phyloP scores from a whole-genome alignment of 2,329 filamentous ascomycete species.

The Trichophyton verrucosum region DNA sequence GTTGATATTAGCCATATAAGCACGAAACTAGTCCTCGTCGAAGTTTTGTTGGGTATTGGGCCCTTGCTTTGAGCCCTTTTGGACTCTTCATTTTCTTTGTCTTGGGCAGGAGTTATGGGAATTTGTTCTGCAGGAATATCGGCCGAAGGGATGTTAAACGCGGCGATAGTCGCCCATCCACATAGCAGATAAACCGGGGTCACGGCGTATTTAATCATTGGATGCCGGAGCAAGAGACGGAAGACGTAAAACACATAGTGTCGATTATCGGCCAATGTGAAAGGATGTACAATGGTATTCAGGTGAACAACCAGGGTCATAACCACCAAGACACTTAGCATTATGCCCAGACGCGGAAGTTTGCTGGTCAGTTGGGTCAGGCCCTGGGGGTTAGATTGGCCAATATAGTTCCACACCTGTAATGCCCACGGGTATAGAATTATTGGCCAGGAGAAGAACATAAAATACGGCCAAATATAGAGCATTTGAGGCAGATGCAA shows the following conservation, averaged over 20 bases:
- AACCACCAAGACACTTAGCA: slow-evolving; percentile 25
- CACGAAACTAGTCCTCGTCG: slow-evolving; percentile 32
- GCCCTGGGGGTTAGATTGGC: not conserved
- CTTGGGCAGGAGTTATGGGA: not conserved
- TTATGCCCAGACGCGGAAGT: slow-evolving; percentile 29
- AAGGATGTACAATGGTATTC: slow-evolving; percentile 92
- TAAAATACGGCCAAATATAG: slow-evolving; percentile 83
- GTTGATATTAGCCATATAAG: slow-evolving; percentile 57
- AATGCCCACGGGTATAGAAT: slow-evolving; percentile 45
- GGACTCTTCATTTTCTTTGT: not conserved
- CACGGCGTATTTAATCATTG: slow-evolving; percentile 52
- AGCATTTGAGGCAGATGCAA: slow-evolving; percentile 85
- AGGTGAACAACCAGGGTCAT: slow-evolving; percentile 49
- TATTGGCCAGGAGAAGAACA: slow-evolving; percentile 79
- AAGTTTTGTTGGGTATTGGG: not conserved
- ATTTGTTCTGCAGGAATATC: not conserved
- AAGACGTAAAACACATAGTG: slow-evolving; percentile 98
- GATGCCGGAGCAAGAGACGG: slow-evolving; percentile 62
- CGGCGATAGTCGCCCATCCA: slow-evolving; percentile 55
- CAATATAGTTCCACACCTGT: slow-evolving; percentile 14
- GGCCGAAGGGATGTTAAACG: slow-evolving; percentile 36
- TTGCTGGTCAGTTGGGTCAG: slow-evolving; percentile 11
- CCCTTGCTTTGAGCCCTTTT: not conserved
- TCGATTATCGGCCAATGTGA: slow-evolving; percentile 88
- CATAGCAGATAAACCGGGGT: slow-evolving; percentile 58